Base-by-base conservation (phyloP, 192 early-diverging fungal genomes). In the Podila horticola region DNA sequence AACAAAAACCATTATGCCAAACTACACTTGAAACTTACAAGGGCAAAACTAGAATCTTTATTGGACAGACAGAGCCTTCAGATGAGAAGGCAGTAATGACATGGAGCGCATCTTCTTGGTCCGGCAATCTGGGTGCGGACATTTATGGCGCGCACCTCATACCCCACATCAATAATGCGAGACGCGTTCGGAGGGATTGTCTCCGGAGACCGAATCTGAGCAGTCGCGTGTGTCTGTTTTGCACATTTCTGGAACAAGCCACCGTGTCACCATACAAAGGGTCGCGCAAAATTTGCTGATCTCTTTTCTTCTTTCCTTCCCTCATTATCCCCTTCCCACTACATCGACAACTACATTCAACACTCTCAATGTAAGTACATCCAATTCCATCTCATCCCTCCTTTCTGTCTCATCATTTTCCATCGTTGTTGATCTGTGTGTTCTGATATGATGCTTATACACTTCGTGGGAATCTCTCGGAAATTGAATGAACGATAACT, bases 381-480 rank as follows among this genome's bases (percentile, higher is more conserved):
- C 9, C 52, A 26, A 55, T 55, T n/a, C 20, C 24, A 22, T n/a
- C n/a, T n/a, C n/a, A n/a, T n/a, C n/a, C 51, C 5, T 55, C 52
- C 20, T 7, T 24, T 8, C 10, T 22, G 4, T 26, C 7, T 22
- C 11, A n/a, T 4, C 24, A 2, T 55, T 11, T 22, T 26, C 24
- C 52, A 55, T 55, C 8, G 20, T 24, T 55, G 52, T 55, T n/a
- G 20, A 26, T 55, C 22, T 22, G 19, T 55, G n/a, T 55, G 52
- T 55, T 55, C 62, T 59, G 74, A 75, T 79, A 81, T 81, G 77
- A 81, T 73, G 77, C 24, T 65, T 81, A 58, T 81, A 72, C 77
- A 79, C 62, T 81, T 81, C 77, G 71, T 81, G 77, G 77, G 77
- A 81, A 81, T 81, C 77, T 81, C 77, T 81, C 77, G 77, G 77